Evolutionary conservation across 129 eudicot species (phyloP), one percentile per base, ranked within the genome.

Genomic region (Logfia minima): DNA sequence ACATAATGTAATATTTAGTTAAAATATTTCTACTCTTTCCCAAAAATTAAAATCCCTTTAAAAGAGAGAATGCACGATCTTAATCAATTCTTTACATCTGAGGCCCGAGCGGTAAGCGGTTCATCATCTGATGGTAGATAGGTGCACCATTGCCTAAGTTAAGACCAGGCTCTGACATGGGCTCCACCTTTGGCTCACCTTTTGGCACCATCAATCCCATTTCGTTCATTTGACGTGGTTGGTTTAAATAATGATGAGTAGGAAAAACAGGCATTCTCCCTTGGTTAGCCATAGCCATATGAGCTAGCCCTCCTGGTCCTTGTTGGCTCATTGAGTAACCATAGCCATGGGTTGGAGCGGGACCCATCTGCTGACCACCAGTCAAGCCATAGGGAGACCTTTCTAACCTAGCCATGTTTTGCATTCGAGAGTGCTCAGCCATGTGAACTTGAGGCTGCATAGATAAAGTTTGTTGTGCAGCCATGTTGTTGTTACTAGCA

Each of bases 61-160:
- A 21, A 24, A 45, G 39, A 59, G 23, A 21, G 55, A 60, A 65
- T 17, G 35, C 71, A 74, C 19, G 60, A 26, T 74, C 61, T 74
- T 41, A 24, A 74, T 67, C 83, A 74, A 67, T 7, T 66, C 55
- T 85, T 84, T 85, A 89, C 97, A 85, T 89, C 77, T 89, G 79
- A 26, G 95, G 97, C 72, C 97, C 94, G n/a, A 84, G 95, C 69
- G 92, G 92, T 60, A 89, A 76, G 74, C 95, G 66, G 80, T 79
- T 82, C 77, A 82, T 84, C 79, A 84, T 78, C 78, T 89, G 97
- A 56, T 85, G 88, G 75, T 92, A 92, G 34, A 83, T 68, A 6
- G 92, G 80, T 45, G 89, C 64, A 35, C 84, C 83, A 74, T 65
- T 71, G 31, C 80, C 70, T 18, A 70, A 69, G 77, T 85, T 85